These are phyloP conservation scores for Lactifluus rugatus DNA, from an alignment of 768 basidiomycete genomes.

Conservation along the genomic window DNA sequence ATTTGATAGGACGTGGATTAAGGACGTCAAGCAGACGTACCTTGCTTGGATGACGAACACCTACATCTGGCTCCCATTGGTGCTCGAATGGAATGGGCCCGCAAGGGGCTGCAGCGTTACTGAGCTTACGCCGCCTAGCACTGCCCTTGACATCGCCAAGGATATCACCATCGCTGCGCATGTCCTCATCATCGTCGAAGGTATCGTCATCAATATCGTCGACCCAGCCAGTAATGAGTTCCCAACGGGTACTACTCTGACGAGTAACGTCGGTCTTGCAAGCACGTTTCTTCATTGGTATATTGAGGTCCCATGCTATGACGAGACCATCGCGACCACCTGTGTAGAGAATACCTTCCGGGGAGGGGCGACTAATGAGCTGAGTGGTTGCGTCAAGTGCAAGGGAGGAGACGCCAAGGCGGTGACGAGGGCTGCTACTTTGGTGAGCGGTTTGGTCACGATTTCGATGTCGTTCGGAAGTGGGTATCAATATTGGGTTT, in stretches of 20 bases:
- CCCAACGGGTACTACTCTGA: constrained; percentile 46
- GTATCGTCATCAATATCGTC: constrained; percentile 62
- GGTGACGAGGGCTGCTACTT: constrained; percentile 41
- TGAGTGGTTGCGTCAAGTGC: constrained; percentile 79
- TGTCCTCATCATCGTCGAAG: constrained; percentile 50
- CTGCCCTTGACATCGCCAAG: constrained; percentile 58
- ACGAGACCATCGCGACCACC: constrained; percentile 84
- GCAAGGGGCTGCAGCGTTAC: constrained; percentile 24
- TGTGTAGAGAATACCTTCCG: constrained; percentile 84
- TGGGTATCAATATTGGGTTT: constrained; percentile 53
- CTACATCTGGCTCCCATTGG: constrained; percentile 70
- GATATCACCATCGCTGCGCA: constrained; percentile 62
- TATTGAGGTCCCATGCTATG: constrained; percentile 77
- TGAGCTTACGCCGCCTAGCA: constrained; percentile 26
- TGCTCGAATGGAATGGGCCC: constrained; percentile 49
- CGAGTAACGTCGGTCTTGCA: constrained; percentile 23
- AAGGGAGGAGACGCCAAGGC: constrained; percentile 79
- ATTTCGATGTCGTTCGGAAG: constrained; percentile 14
- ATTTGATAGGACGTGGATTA: neutral
- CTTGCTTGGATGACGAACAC: constrained; percentile 37
- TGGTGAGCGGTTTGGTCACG: neutral
- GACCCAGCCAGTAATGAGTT: constrained; percentile 76
- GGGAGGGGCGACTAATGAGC: constrained; percentile 50
- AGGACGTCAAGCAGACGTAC: constrained; percentile 30
- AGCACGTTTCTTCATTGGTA: constrained; percentile 46